Evolutionary conservation across 176 grass and related monocot species (phyloP).

Genomic region (Elymus sibiricus): DNA sequence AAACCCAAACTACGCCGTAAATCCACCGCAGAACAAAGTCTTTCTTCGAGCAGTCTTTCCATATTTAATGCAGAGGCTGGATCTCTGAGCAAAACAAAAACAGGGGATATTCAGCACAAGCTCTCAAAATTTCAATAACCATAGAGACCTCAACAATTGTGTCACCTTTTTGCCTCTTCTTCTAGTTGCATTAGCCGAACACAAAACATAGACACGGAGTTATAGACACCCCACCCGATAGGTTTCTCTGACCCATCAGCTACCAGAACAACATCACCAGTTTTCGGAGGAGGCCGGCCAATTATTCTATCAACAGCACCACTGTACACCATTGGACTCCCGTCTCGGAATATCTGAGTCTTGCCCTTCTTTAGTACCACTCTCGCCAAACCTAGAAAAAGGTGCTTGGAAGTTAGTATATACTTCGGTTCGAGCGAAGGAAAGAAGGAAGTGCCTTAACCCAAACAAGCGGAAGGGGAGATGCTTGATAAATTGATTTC

Average conservation of each 20-base stretch:
- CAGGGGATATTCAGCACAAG: neutral
- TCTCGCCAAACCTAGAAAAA: conserved; percentile 69
- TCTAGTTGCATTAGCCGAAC: conserved; percentile 93
- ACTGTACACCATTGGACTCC: conserved; percentile 95
- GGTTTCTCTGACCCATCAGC: conserved; percentile 80
- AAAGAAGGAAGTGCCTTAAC: neutral
- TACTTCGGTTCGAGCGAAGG: neutral
- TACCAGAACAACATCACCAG: conserved; percentile 85
- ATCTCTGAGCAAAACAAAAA: conserved; percentile 49
- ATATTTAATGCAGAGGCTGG: conserved; percentile 70
- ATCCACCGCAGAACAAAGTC: conserved; percentile 63
- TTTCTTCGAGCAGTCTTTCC: conserved; percentile 84
- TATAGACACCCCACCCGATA: conserved; percentile 90
- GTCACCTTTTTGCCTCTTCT: conserved; percentile 81
- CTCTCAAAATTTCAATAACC: conserved; percentile 6
- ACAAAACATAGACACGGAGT: conserved; percentile 96
- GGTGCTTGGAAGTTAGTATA: neutral
- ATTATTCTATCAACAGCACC: conserved; percentile 83
- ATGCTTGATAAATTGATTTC: neutral
- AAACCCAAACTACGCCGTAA: conserved; percentile 60
- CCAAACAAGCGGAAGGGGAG: neutral
- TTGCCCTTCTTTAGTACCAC: conserved; percentile 97
- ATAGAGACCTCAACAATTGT: neutral
- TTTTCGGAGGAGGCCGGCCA: conserved; percentile 65
- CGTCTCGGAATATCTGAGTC: conserved; percentile 81